Conservation (phyloP, 1,139 yeast species). For the Candida sanyaensis region DNA sequence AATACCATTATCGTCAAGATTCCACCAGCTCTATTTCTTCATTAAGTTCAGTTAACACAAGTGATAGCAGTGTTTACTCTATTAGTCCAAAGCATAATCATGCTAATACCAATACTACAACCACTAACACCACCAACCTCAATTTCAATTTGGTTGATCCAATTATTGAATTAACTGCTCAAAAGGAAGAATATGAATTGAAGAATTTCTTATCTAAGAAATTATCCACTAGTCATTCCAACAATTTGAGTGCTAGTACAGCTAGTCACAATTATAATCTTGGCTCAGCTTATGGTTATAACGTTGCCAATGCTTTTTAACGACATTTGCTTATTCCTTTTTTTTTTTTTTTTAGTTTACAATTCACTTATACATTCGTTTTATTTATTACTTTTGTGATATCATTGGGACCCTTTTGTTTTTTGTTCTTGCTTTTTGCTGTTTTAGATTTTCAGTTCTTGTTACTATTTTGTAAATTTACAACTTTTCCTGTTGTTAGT, state of each 20-base stretch:
- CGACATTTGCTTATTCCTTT: background rate
- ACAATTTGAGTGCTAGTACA: background rate
- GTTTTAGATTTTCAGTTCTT: background rate
- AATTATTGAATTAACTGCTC: slow-evolving; percentile 42
- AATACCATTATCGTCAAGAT: slow-evolving; percentile 30
- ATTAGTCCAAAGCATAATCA: slow-evolving; percentile 5
- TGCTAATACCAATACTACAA: slow-evolving; percentile 11
- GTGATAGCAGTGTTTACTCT: slow-evolving; percentile 4
- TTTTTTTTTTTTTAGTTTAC: too few species aligned
- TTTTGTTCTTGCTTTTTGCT: background rate
- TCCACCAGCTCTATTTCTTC: slow-evolving; percentile 29
- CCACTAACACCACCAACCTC: slow-evolving; percentile 1
- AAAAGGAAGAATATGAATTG: slow-evolving; percentile 42
- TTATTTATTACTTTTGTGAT: background rate
- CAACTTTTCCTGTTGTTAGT: too few species aligned
- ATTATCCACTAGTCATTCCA: slow-evolving; percentile 10
- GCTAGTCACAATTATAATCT: slow-evolving; percentile 1
- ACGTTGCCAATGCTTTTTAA: slow-evolving; percentile 5
- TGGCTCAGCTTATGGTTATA: slow-evolving; percentile 5
- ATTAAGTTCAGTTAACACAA: slow-evolving; percentile 16
- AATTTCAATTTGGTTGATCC: slow-evolving; percentile 31
- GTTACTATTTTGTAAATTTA: background rate
- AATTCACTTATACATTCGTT: slow-evolving; percentile 3
- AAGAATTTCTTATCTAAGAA: slow-evolving; percentile 31
- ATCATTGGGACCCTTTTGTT: background rate